phyloP scores from a whole-genome alignment of 1,139 yeast species.

The Diutina neorugosa region DNA sequence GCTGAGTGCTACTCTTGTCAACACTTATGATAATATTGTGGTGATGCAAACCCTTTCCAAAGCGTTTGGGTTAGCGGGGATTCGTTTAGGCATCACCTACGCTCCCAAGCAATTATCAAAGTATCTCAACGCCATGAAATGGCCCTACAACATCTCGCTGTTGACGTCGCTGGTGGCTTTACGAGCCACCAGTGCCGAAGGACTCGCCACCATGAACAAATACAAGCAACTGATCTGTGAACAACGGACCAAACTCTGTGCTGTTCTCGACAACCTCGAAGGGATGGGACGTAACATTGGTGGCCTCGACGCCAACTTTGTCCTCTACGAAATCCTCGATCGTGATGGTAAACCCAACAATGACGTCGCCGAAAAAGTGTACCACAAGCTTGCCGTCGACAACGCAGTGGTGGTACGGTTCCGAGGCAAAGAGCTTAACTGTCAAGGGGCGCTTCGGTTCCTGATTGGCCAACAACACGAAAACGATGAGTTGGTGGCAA shows the following conservation, averaged over 20 bases:
- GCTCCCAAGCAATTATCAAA: slow-evolving; percentile 47
- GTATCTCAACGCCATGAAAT: slow-evolving; percentile 79
- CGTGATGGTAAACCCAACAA: slow-evolving; percentile 52
- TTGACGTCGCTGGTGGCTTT: slow-evolving; percentile 66
- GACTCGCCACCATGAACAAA: slow-evolving; percentile 46
- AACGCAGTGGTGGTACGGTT: slow-evolving; percentile 78
- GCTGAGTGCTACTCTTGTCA: slow-evolving; percentile 75
- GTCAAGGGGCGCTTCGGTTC: slow-evolving; percentile 76
- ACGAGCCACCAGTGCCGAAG: slow-evolving; percentile 53
- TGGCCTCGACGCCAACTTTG: slow-evolving; percentile 79
- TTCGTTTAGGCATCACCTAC: slow-evolving; percentile 74
- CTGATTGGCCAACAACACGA: slow-evolving; percentile 80
- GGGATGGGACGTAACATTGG: slow-evolving; percentile 72
- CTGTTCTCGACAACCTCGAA: slow-evolving; percentile 38
- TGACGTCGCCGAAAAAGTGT: slow-evolving; percentile 54
- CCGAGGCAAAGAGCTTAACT: slow-evolving; percentile 83
- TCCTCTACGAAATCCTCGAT: slow-evolving; percentile 60
- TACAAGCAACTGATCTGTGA: slow-evolving; percentile 36
- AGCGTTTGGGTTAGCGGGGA: slow-evolving; percentile 93
- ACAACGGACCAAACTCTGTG: slow-evolving; percentile 45
- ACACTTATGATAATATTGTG: slow-evolving; percentile 68
- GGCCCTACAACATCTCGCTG: slow-evolving; percentile 88
- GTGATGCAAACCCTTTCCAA: slow-evolving; percentile 89
- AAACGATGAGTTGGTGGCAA: slow-evolving; percentile 43
- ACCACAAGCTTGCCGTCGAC: slow-evolving; percentile 55